Evolutionary conservation across 2,329 filamentous ascomycete genomes (phyloP), one percentile per base, ranked within the genome.

Genomic region (Fusarium phyllophilum): DNA sequence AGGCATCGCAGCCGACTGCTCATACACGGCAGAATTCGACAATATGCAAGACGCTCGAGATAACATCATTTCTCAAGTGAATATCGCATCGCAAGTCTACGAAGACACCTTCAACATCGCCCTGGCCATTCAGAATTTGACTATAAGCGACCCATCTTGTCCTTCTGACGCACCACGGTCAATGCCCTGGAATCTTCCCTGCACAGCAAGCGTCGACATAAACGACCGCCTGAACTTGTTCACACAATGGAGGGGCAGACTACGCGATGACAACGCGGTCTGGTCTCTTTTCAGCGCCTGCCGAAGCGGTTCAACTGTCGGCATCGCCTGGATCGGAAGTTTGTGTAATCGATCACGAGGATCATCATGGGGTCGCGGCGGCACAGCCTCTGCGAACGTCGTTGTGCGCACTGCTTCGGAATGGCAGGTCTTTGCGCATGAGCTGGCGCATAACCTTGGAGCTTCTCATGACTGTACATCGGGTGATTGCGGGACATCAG

Each of bases 361-460:
- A 42, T 85, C 91, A 29, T 54, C 45, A 1, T 66, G 52, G 20
- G 34, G 63, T 14, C 46, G 91, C 92, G 96, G 80, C 95, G 94
- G 94, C 92, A 96, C 70, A 0, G 92, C 97, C 64, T 93, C 97
- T 80, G 94, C 95, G 24, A 95, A 97, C 78, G 73, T 77, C 3
- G 93, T 97, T 22, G 90, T 94, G 11, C 89, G 90, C 57, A 96
- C 93, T 0, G 85, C 87, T 22, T 91, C 89, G 6, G 94, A 96
- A 79, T 97, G 94, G 94, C 94, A 97, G 79, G 92, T 97, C 68
- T 93, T 97, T 81, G 94, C 94, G 29, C 94, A 97, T 78, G 94
- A 97, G 82, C 90, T 91, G 5, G 94, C 94, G 3, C 94, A 97
- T 81, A 76, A 76, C 41, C 67, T 76, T 39, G 74, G 74, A 3